These are phyloP conservation scores for Beta corolliflora DNA, from an alignment of 179 eudicot species.

Conservation along the genomic window DNA sequence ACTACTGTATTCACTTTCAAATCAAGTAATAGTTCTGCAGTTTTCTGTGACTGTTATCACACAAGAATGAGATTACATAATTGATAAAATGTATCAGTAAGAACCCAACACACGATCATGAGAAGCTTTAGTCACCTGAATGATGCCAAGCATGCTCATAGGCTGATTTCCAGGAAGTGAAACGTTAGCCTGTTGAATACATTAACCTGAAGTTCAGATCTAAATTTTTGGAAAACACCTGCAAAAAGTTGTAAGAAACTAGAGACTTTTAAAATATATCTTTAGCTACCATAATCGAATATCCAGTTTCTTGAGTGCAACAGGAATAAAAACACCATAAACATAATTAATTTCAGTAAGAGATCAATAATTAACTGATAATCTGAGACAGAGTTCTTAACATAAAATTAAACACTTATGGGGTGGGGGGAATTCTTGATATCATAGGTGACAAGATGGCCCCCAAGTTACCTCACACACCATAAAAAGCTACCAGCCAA, in stretches of 20 bases:
- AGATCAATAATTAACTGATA: background rate
- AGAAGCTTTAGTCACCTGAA: constrained; percentile 57
- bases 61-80: constrained; percentile 16
- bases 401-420: too few relatives aligned
- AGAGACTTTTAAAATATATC: background rate
- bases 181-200: constrained; percentile 45
- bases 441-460: background rate
- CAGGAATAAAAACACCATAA: background rate
- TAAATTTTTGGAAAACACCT: constrained; percentile 13
- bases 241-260: constrained; percentile 21
- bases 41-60: constrained; percentile 80
- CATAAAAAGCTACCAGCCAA: background rate
- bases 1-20: constrained; percentile 65
- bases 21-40: constrained; percentile 96
- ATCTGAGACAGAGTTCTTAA: too few relatives aligned
- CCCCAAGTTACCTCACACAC: background rate
- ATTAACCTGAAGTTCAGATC: constrained; percentile 26
- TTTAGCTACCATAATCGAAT: background rate
- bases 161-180: constrained; percentile 53
- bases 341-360: background rate
- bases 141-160: constrained; percentile 83
- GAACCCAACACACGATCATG: background rate
- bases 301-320: constrained; percentile 5
- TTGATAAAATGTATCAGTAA: background rate
- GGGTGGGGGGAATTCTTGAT: too few relatives aligned